Evolutionary conservation across 768 basidiomycete genomes (phyloP).

Genomic region (Pleurotus pulmonarius): DNA sequence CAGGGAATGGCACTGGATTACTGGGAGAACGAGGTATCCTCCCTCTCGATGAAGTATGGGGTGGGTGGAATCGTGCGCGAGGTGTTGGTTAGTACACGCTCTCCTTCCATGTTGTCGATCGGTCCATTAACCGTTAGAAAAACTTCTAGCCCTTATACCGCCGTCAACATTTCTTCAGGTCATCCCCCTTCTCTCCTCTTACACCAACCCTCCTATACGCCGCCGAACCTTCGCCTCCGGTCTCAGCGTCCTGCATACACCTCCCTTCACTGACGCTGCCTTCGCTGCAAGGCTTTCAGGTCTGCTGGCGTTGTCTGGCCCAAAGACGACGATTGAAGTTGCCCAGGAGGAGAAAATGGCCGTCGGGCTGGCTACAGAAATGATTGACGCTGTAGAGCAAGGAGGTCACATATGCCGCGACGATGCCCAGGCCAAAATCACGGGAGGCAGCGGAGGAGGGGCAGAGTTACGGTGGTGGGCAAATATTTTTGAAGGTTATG

Average conservation of each 20-base stretch:
- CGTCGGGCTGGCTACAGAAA: slow-evolving; percentile 70
- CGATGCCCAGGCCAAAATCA: slow-evolving; percentile 42
- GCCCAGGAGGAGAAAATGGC: slow-evolving; percentile 69
- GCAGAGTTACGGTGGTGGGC: slow-evolving; percentile 71
- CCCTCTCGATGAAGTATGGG: slow-evolving; percentile 92
- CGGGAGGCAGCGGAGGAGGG: slow-evolving; percentile 40
- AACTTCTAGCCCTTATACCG: slow-evolving; percentile 72
- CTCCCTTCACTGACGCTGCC: slow-evolving; percentile 61
- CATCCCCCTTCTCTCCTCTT: slow-evolving; percentile 58
- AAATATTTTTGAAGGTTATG: slow-evolving; percentile 63
- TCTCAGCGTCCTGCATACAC: slow-evolving; percentile 80
- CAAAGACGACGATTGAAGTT: slow-evolving; percentile 64
- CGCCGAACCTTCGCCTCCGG: slow-evolving; percentile 70
- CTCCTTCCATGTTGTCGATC: not conserved
- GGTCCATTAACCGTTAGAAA: not conserved
- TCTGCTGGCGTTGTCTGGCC: slow-evolving; percentile 44
- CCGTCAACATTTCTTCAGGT: slow-evolving; percentile 82
- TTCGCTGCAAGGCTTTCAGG: slow-evolving; percentile 67
- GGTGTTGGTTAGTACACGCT: slow-evolving; percentile 67
- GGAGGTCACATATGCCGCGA: slow-evolving; percentile 76
- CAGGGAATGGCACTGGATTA: slow-evolving; percentile 42
- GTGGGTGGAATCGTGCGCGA: slow-evolving; percentile 90
- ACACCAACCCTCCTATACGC: slow-evolving; percentile 66
- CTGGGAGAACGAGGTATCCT: slow-evolving; percentile 81
- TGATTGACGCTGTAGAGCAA: slow-evolving; percentile 72